Evolutionary conservation across 2,329 filamentous ascomycete genomes (phyloP), one percentile per base, ranked within the genome.

Genomic region (Alternaria metachromatica): DNA sequence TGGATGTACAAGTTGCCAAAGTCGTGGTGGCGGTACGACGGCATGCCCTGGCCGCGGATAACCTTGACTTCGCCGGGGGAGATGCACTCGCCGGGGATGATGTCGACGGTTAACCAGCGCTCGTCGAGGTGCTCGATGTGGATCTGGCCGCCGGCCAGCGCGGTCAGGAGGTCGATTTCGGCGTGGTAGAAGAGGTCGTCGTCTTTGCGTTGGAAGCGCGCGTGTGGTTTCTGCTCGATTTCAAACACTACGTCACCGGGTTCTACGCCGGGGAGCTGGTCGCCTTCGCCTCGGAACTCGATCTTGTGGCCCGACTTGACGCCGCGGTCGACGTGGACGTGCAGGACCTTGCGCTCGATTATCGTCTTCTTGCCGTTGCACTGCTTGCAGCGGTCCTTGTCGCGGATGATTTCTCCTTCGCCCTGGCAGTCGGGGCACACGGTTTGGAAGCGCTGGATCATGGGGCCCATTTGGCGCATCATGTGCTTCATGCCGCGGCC

Each of bases 401-500:
- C 95, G 79, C 93, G 93, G 81, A 99, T 95, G 70, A 91, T 94
- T 85, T 99, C 96, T 65, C 96, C 95, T 82, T 99, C 96, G 68
- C 96, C 96, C 74, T 96, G 95, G 81, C 96, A 99, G 84, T 99
- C 96, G 26, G 94, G 92, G 88, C 96, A 99, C 75, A 97, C 94
- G 28, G 95, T 98, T 87, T 99, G 96, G 89, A 99, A 99, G 62
- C 96, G 93, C 85, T 99, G 96, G 74, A 99, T 98, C 96, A 99
- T 99, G 64, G 96, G 96, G 55, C 96, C 96, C 94, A 99, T 98
- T 84, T 99, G 96, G 80, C 96, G 92, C 96, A 99, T 97, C 95
- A 99, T 98, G 44, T 93, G 97, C 91, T 98, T 98, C 92, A 97
- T 97, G 82, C 96, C 96, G 69, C 92, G 89, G 71, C 96, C 96